These are phyloP conservation scores for Alternaria sp. DNA, from an alignment of 2,329 filamentous ascomycete genomes.

Conservation along the genomic window DNA sequence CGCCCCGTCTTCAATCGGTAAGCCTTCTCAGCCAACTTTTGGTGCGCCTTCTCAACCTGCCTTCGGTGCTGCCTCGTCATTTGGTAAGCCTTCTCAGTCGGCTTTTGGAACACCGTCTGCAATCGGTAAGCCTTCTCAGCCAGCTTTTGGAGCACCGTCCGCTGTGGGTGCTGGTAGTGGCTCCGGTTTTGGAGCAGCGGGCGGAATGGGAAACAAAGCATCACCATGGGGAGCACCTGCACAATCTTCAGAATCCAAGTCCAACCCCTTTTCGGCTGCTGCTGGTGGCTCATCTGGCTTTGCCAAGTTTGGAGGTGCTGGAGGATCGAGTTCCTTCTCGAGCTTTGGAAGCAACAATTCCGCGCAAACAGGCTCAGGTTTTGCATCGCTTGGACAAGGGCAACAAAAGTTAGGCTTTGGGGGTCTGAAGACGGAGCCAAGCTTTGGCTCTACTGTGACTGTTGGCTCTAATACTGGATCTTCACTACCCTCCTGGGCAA, in stretches of 20 bases:
- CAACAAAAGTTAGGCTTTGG: constrained; percentile 43
- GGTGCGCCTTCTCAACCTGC: constrained; percentile 16
- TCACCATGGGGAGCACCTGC: constrained; percentile 37
- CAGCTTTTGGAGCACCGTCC: constrained; percentile 32
- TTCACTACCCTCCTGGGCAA: constrained; percentile 45
- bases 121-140: constrained; percentile 23
- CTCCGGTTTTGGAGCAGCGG: constrained; percentile 39
- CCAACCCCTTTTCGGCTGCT: constrained; percentile 47
- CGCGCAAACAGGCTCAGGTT: constrained; percentile 28
- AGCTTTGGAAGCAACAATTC: constrained; percentile 16
- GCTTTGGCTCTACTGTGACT: constrained; percentile 55
- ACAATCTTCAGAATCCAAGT: constrained; percentile 30
- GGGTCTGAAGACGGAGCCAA: constrained; percentile 41
- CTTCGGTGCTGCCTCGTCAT: constrained; percentile 28
- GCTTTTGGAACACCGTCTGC: constrained; percentile 23
- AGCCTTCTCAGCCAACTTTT: constrained; percentile 22
- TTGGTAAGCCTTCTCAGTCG: constrained; percentile 21
- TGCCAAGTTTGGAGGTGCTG: constrained; percentile 39
- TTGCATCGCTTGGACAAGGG: constrained; percentile 39
- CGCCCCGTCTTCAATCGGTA: constrained; percentile 22
- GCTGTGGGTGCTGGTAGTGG: constrained; percentile 29
- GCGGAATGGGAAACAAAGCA: constrained; percentile 28
- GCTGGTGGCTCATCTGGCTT: constrained; percentile 41
- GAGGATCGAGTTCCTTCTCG: constrained; percentile 30
- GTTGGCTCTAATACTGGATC: constrained; percentile 47